Conservation (phyloP, 1,139 yeast genomes). For the Suhomyces coccinellae region DNA sequence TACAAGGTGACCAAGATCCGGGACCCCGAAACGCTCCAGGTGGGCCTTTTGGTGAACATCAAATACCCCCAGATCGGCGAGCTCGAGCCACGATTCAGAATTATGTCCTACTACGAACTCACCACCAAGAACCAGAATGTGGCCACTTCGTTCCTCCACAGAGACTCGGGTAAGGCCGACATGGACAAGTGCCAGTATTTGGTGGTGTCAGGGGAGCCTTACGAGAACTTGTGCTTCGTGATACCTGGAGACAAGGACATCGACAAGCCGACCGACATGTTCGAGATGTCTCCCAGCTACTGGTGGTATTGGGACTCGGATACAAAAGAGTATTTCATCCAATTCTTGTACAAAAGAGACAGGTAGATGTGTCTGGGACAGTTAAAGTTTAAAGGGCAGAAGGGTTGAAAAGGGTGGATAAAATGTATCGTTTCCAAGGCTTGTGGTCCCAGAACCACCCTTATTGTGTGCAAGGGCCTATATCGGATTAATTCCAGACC, state of each 20-base stretch:
- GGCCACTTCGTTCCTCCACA: conserved; percentile 26
- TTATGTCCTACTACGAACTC: conserved; percentile 77
- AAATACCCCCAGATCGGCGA: conserved; percentile 54
- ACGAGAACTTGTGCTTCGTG: conserved; percentile 71
- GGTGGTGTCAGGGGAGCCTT: conserved; percentile 81
- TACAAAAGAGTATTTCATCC: conserved; percentile 66
- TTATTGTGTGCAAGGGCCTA: too few relatives aligned
- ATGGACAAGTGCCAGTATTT: conserved; percentile 55
- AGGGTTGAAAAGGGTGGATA: too few relatives aligned
- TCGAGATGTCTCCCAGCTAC: conserved; percentile 41
- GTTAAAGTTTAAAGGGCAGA: too few relatives aligned
- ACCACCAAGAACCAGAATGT: conserved; percentile 40
- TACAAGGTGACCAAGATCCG: conserved; percentile 67
- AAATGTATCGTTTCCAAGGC: too few relatives aligned
- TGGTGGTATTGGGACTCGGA: conserved; percentile 78
- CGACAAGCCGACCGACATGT: conserved; percentile 42
- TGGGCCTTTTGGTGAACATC: conserved; percentile 63
- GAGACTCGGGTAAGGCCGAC: conserved; percentile 34
- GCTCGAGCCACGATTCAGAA: conserved; percentile 69
- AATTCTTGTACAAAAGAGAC: conserved; percentile 51
- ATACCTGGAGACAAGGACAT: conserved; percentile 59
- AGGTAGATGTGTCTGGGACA: too few relatives aligned
- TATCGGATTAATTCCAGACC: too few relatives aligned
- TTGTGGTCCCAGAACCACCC: too few relatives aligned
- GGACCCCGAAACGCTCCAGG: conserved; percentile 54